These are phyloP conservation scores for Pleurotus tuber-regium DNA, from an alignment of 768 basidiomycete species.

Conservation along the genomic window DNA sequence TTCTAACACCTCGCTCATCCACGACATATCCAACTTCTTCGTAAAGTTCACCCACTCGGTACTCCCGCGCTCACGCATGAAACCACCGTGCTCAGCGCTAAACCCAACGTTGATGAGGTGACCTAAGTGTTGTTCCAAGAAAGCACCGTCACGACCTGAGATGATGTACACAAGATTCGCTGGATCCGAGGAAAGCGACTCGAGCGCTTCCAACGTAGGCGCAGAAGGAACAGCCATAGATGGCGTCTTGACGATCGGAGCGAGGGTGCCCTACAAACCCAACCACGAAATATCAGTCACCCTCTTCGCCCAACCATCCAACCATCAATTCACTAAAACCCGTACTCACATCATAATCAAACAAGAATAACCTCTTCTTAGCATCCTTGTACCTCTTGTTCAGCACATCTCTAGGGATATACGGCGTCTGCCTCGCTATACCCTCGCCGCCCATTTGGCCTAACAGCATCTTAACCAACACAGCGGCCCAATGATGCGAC, in stretches of 20 bases:
- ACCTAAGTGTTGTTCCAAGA: conserved; percentile 90
- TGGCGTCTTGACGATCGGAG: conserved; percentile 94
- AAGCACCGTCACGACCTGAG: conserved; percentile 90
- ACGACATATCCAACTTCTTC: conserved; percentile 91
- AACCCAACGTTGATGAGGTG: conserved; percentile 82
- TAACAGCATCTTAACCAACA: conserved; percentile 85
- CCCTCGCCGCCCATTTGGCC: conserved; percentile 77
- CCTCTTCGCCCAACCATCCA: too few relatives aligned
- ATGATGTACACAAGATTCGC: conserved; percentile 95
- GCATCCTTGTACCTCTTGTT: conserved; percentile 62
- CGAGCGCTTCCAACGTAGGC: conserved; percentile 71
- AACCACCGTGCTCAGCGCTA: conserved; percentile 95
- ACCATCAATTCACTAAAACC: conserved; percentile 2
- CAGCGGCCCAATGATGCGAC: conserved; percentile 91
- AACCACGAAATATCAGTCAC: too few relatives aligned
- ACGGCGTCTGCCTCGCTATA: conserved; percentile 81
- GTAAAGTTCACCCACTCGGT: conserved; percentile 85
- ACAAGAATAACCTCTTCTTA: conserved; percentile 84
- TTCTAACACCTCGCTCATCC: conserved; percentile 95
- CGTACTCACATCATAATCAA: conserved; percentile 92
- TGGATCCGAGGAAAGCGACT: conserved; percentile 72
- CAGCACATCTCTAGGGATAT: conserved; percentile 64
- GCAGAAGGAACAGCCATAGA: conserved; percentile 81
- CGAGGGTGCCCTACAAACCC: conserved; percentile 83
- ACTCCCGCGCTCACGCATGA: conserved; percentile 72